Evolutionary conservation across 768 basidiomycete species (phyloP), one percentile per base, ranked within the genome.

Genomic region (Rhizopogon vulgaris): DNA sequence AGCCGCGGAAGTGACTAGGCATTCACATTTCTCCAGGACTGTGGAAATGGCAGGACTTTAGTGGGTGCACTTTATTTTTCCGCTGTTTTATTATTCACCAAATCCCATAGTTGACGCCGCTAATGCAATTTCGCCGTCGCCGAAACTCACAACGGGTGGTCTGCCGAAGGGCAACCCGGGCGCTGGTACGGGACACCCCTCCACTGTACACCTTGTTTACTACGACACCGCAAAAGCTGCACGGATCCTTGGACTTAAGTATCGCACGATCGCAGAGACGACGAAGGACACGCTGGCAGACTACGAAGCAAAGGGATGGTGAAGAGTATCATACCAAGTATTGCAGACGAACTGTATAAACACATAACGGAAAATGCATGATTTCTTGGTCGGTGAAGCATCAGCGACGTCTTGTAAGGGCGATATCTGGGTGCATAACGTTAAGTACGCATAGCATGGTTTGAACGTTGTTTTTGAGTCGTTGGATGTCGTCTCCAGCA

Each of bases 291-390:
- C 64, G 7, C 47, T 79, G 37, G 66, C 61, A 6, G 74, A 79
- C 53, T 78, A 72, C 47, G 71, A 72, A 57, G 60, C 56, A n/a
- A 67, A 70, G 25, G 73, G 74, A 1, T 78, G 74, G 76, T 72
- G 60, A 55, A 37, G 22, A 2, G 34, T 14, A 22, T 15, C 6
- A 22, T 32, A 5, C 11, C 11, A 10, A 15, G 45, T 32, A 32
- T 12, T 32, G 5, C n/a, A 22, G 43, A 46, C 14, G n/a, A 14
- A 12, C 4, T 45, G 28, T 46, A 27, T 8, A 3, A 15, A 22
- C 22, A 22, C 43, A 41, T 9, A 24, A 32, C 18, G 15, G 6
- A 11, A 14, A 41, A 28, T 32, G 11, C 11, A 45, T 5, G 17
- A 18, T 34, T 34, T 4, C 32, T 11, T 10, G 3, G 32, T 28